phyloP scores from a whole-genome alignment of 2,329 filamentous ascomycete genomes.

The Thielaviopsis musarum region DNA sequence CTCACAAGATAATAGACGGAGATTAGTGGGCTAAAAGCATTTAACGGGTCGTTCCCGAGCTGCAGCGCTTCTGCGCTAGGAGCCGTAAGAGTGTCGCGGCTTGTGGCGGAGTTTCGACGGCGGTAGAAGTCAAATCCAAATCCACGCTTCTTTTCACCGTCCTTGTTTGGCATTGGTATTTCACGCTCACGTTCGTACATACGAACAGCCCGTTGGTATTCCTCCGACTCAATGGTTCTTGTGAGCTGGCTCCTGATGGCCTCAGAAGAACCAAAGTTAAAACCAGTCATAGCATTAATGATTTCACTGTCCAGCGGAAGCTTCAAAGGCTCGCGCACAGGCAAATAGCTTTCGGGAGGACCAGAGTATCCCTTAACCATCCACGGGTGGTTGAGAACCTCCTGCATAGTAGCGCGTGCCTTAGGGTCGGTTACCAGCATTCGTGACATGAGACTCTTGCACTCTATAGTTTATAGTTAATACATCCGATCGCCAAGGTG shows the following conservation, averaged over 20 bases:
- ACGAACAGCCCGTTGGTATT: slow-evolving; percentile 76
- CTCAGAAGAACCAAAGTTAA: slow-evolving; percentile 85
- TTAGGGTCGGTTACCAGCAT: slow-evolving; percentile 94
- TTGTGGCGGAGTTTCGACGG: slow-evolving; percentile 72
- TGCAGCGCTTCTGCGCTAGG: slow-evolving; percentile 77
- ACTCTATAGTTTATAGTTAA: slow-evolving; percentile 42
- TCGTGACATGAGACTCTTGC: slow-evolving; percentile 75
- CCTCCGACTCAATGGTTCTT: slow-evolving; percentile 78
- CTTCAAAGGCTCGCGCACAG: slow-evolving; percentile 65
- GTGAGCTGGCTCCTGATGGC: slow-evolving; percentile 67
- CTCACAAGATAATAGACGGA: slow-evolving; percentile 94
- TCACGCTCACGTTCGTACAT: slow-evolving; percentile 52
- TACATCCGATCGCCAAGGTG: not conserved
- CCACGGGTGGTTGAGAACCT: slow-evolving; percentile 94
- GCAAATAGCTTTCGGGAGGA: slow-evolving; percentile 79
- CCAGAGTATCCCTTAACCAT: slow-evolving; percentile 80
- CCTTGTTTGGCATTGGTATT: slow-evolving; percentile 36
- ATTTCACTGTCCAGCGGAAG: slow-evolving; percentile 70
- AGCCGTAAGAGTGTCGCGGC: slow-evolving; percentile 68
- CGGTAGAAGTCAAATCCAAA: slow-evolving; percentile 96
- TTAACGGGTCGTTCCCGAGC: slow-evolving; percentile 70
- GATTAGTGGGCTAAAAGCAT: slow-evolving; percentile 80
- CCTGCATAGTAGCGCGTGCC: slow-evolving; percentile 68
- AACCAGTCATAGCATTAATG: slow-evolving; percentile 88
- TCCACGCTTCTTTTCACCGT: slow-evolving; percentile 68